A percentile compares a stretch with the other conserved stretches of the same genome.
These are phyloP conservation scores for Podospora sp. DNA, from an alignment of 495 filamentous ascomycete genomes.

Conservation along the genomic window DNA sequence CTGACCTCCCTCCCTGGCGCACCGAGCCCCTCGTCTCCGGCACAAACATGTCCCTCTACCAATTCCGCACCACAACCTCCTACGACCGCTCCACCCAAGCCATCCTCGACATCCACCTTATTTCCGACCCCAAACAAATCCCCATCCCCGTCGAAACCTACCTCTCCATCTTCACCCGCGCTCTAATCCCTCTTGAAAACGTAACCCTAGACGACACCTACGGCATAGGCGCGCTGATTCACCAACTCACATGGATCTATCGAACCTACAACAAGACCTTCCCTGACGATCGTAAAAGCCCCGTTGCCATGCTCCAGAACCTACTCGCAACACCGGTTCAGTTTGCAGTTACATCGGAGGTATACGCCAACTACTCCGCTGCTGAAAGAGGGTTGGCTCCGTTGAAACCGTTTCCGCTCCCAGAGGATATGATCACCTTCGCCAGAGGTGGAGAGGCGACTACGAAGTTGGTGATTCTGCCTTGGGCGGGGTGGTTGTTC, in stretches of 20 bases:
- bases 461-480: constrained; percentile 16
- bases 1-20: constrained; percentile 11
- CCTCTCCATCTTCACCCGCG: constrained; percentile 6
- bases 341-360: constrained; percentile 22
- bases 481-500: constrained; percentile 27
- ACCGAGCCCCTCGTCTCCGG: constrained; percentile 3
- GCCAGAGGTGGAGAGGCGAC: constrained; percentile 21
- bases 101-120: constrained; percentile 17
- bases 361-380: constrained; percentile 21
- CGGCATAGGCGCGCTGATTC: constrained; percentile 16
- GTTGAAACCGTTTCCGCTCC: constrained; percentile 8
- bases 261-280: constrained; percentile 23
- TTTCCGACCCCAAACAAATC: not conserved
- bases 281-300: constrained; percentile 13
- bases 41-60: constrained; percentile 22
- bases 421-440: constrained; percentile 8
- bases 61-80: constrained; percentile 6
- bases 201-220: not conserved
- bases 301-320: constrained; percentile 28
- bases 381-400: not conserved
- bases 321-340: constrained; percentile 23
- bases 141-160: constrained; percentile 13
- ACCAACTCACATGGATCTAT: constrained; percentile 20
- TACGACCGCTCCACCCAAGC: constrained; percentile 19
- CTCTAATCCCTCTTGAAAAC: not conserved